Evolutionary conservation across 176 grass and related monocot species (phyloP).

Genomic region (Poa pratensis): DNA sequence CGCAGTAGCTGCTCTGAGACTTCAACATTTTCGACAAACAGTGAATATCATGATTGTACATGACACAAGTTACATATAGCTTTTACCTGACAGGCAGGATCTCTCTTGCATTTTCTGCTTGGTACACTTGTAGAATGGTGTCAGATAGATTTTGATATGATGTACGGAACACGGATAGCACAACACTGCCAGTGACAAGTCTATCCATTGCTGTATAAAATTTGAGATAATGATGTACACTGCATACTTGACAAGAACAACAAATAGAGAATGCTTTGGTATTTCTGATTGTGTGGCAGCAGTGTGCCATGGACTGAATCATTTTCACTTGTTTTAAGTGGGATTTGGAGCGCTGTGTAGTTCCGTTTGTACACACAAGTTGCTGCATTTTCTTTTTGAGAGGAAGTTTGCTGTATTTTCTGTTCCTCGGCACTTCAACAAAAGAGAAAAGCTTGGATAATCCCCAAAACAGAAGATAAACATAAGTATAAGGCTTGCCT

Average conservation of each 20-base stretch:
- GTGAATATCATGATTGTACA: background rate
- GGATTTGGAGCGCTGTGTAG: background rate
- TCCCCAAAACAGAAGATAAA: background rate
- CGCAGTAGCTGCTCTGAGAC: background rate
- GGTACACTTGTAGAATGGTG: background rate
- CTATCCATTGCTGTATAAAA: background rate
- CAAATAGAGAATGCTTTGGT: too few species aligned
- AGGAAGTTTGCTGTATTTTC: background rate
- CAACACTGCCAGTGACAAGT: background rate
- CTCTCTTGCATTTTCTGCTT: background rate
- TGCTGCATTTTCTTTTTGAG: background rate
- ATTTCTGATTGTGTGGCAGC: background rate
- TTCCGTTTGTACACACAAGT: background rate
- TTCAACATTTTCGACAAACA: background rate
- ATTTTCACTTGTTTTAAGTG: background rate
- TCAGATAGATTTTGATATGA: background rate
- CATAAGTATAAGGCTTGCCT: background rate
- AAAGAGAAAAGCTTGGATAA: background rate
- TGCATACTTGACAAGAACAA: too few species aligned
- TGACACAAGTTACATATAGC: background rate
- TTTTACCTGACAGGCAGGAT: background rate
- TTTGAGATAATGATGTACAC: background rate
- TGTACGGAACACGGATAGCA: too few species aligned
- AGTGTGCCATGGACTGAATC: background rate
- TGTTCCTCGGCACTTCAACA: background rate